A percentile compares a stretch with the other conserved stretches of the same genome.
phyloP scores from a whole-genome alignment of 164 flowering plant species.

The Kalanchoe fedtschenkoi region DNA sequence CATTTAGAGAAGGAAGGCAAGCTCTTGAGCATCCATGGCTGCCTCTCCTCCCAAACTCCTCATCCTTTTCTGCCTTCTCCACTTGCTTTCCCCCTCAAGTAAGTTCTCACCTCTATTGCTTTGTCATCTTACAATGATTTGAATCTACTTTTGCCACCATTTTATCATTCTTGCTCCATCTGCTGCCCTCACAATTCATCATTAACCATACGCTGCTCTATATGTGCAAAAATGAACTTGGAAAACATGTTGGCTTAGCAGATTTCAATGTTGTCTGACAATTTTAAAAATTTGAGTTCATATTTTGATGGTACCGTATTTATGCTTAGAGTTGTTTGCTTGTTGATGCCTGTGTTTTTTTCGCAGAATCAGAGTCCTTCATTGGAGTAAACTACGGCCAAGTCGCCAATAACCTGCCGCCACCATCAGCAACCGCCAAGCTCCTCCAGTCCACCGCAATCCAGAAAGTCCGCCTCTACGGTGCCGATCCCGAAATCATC shows the following conservation, averaged over 20 bases:
- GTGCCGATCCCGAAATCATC: constrained; percentile 73
- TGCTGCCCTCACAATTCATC: too few relatives aligned
- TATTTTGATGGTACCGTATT: too few relatives aligned
- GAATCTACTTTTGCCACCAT: too few relatives aligned
- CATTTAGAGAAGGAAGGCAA: too few relatives aligned
- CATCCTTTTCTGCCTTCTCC: neutral
- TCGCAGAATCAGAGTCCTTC: constrained; percentile 58
- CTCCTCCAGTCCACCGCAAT: constrained; percentile 64
- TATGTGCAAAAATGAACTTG: too few relatives aligned
- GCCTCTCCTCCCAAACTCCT: neutral
- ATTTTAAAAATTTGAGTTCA: too few relatives aligned
- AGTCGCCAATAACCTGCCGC: constrained; percentile 84
- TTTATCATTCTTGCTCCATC: too few relatives aligned
- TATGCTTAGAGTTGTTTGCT: neutral
- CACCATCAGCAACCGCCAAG: constrained; percentile 56
- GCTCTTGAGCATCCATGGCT: constrained; percentile 3
- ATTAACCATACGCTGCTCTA: too few relatives aligned
- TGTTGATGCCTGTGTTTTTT: constrained; percentile 1
- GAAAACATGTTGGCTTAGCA: too few relatives aligned
- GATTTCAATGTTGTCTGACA: too few relatives aligned
- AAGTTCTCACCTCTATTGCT: too few relatives aligned
- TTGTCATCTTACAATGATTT: too few relatives aligned
- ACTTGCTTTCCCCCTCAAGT: neutral
- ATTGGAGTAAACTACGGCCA: constrained; percentile 84
- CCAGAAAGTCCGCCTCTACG: constrained; percentile 64